Conservation (phyloP, 208 protist genomes). For the Phytomonas francai region DNA sequence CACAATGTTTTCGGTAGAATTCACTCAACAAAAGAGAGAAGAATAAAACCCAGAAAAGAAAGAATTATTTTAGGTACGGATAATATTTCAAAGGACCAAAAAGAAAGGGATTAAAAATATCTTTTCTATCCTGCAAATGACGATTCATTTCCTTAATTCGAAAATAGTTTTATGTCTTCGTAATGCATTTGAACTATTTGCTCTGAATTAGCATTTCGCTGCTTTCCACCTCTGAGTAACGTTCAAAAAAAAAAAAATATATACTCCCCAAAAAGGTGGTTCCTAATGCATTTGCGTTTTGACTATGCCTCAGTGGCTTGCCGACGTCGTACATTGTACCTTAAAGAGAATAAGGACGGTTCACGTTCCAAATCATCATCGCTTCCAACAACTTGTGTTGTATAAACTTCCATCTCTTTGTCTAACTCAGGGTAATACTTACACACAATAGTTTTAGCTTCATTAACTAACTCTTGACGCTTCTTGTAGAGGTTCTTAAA, state of each 20-base stretch:
- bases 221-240: not conserved
- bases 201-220: no score
- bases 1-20: constrained; percentile 5
- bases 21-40: constrained; percentile 18
- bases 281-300: constrained; percentile 6
- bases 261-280: not conserved
- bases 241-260: not conserved
- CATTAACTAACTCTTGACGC: constrained; percentile 47
- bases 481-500: constrained; percentile 83
- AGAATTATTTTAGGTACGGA: constrained; percentile 4
- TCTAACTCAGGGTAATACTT: constrained; percentile 69
- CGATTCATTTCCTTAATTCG: not conserved
- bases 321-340: constrained; percentile 60
- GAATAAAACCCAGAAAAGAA: constrained; percentile 8
- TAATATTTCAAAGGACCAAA: not conserved
- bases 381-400: constrained; percentile 18
- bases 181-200: not conserved
- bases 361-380: constrained; percentile 51
- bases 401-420: constrained; percentile 64
- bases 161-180: not conserved
- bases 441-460: constrained; percentile 48
- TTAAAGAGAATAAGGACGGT: constrained; percentile 82
- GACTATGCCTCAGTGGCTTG: constrained; percentile 25
- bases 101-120: not conserved
- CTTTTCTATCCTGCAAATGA: not conserved